Evolutionary conservation across 805 yeast genomes (phyloP), one percentile per base, ranked within the genome.

Genomic region (Saccharomycopsis fibuligera): DNA sequence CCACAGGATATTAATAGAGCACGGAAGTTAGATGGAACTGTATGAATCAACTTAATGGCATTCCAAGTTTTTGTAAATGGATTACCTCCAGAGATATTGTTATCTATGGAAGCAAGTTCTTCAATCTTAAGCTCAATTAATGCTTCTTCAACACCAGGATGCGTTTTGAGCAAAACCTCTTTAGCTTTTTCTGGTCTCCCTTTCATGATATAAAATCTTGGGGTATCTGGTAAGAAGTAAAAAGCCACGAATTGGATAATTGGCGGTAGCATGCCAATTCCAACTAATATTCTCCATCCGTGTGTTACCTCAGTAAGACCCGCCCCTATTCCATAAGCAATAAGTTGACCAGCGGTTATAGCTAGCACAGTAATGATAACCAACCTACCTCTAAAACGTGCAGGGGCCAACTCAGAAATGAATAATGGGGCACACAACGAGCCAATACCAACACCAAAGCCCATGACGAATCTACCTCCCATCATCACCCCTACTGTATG

Each of bases 371-470:
- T 89, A 50, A 89, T 75, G 5, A 90, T 87, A 33, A 95, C 93
- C 47, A 91, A 73, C 54, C 98, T 75, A 48, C 98, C 98, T 62
- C 99, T 77, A 63, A 86, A 88, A 63, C 81, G 78, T 14, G 93
- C 78, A 23, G 99, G 98, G 2, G 97, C 96, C 62, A 90, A 76
- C 65, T 91, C 99, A 49, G 88, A 74, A 54, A 91, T 84, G 73
- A 89, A 89, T 50, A 91, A 72, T 1, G 99, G 99, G 12, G 97
- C 87, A 48, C 88, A 83, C 48, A 91, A 70, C 2, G 97, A 89
- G 1, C 97, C 98, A 47, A 86, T 75, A 57, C 99, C 99, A 25
- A 91, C 96, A 58, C 96, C 98, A 65, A 86, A 86, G 14, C 99
- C 99, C 83, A 91, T 85, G 42, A 91, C 72, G 56, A 93, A 83